Percentiles rank a stretch among this genome's conserved stretches.
Evolutionary conservation across 768 basidiomycete genomes (phyloP).

Genomic region (Trametes maxima): DNA sequence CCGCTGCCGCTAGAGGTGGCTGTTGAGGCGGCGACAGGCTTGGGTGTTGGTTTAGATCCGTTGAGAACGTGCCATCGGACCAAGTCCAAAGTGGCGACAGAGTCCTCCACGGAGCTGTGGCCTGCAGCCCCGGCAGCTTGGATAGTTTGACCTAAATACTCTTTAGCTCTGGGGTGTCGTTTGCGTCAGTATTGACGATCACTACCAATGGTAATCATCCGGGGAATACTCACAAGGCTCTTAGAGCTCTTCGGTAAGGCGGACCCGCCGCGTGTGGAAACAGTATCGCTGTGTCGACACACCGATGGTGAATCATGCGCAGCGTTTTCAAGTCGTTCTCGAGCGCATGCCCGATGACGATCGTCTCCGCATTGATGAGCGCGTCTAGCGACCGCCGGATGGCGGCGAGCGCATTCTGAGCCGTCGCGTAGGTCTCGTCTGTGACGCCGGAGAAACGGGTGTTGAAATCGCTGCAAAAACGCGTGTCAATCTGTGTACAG

Average conservation of each 20-base stretch:
- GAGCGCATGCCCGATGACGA: constrained; percentile 87
- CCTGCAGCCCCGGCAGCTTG: constrained; percentile 79
- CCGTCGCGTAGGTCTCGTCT: constrained; percentile 55
- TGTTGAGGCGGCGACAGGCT: constrained; percentile 1
- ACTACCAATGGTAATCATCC: not conserved
- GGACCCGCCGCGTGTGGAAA: constrained; percentile 84
- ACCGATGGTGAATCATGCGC: constrained; percentile 80
- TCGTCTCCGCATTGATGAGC: constrained; percentile 77
- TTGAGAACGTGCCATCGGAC: constrained; percentile 82
- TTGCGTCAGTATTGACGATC: constrained; percentile 3
- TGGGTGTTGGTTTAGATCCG: constrained; percentile 42
- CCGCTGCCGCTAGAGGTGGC: not conserved
- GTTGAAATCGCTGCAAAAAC: constrained; percentile 73
- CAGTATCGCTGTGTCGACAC: constrained; percentile 85
- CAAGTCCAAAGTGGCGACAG: constrained; percentile 83
- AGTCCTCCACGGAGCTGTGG: constrained; percentile 92
- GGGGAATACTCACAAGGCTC: constrained; percentile 65
- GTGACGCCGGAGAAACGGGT: constrained; percentile 89
- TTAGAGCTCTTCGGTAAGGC: constrained; percentile 77
- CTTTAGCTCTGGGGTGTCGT: constrained; percentile 62
- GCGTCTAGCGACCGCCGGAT: constrained; percentile 69
- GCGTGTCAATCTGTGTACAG: constrained; percentile 1
- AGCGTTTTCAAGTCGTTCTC: constrained; percentile 95
- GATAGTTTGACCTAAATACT: constrained; percentile 78
- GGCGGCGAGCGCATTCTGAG: constrained; percentile 64